These are phyloP conservation scores for Schizophyllum amplum DNA, from an alignment of 1,284 basidiomycete species.

Conservation along the genomic window DNA sequence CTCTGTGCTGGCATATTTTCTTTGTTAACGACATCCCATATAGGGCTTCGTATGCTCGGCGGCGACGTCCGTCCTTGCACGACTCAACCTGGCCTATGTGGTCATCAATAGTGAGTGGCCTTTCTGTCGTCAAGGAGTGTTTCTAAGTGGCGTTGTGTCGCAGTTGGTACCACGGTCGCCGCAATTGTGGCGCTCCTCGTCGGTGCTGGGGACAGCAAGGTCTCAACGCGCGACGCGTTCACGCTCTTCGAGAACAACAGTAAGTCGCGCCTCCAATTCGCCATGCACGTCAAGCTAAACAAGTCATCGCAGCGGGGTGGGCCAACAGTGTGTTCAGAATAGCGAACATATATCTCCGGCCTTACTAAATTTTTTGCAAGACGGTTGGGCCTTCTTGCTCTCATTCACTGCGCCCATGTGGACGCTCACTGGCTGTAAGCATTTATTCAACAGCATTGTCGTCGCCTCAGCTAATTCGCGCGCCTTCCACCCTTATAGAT, in stretches of 20 bases:
- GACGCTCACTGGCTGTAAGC: constrained; percentile 66
- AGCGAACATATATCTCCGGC: neutral
- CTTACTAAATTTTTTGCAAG: constrained; percentile 23
- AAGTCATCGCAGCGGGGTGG: neutral
- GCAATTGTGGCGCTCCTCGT: constrained; percentile 54
- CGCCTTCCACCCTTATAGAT: constrained; percentile 28
- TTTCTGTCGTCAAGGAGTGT: neutral
- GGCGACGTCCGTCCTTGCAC: constrained; percentile 55
- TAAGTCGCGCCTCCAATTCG: neutral
- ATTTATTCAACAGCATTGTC: neutral
- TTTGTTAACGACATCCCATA: neutral
- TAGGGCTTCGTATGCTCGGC: constrained; percentile 59
- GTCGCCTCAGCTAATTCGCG: constrained; percentile 2
- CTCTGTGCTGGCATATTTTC: neutral
- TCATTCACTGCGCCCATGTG: constrained; percentile 72
- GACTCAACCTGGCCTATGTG: constrained; percentile 63
- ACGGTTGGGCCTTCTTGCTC: constrained; percentile 65
- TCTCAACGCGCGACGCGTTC: constrained; percentile 61
- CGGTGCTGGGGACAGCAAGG: constrained; percentile 43
- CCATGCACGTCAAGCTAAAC: neutral
- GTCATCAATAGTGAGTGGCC: constrained; percentile 44
- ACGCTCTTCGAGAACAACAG: constrained; percentile 64
- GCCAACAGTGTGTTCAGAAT: neutral
- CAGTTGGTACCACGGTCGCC: constrained; percentile 53
- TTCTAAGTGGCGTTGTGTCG: constrained; percentile 2